Evolutionary conservation across 139 green algal genomes (phyloP), one percentile per base, ranked within the genome.

Genomic region (Diplosphaera chodatii): DNA sequence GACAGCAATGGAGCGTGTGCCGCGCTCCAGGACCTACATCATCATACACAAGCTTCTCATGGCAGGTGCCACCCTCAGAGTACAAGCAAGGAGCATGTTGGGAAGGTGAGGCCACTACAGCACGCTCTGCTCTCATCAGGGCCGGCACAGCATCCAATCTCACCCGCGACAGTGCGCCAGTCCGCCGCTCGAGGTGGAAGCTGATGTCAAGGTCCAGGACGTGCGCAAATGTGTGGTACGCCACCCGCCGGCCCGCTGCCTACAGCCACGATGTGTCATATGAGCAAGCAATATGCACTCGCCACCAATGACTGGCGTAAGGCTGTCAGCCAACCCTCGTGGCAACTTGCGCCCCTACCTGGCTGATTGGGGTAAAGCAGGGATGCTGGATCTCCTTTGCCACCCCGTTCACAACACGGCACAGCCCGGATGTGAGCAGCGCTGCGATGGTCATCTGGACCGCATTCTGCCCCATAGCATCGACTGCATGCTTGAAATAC

Each of bases 101-200:
- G n/a, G n/a, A n/a, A n/a, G n/a, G n/a, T n/a, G n/a, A n/a, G n/a
- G n/a, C n/a, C n/a, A n/a, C n/a, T n/a, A n/a, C n/a, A n/a, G n/a
- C n/a, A n/a, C n/a, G n/a, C n/a, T n/a, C n/a, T n/a, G n/a, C n/a
- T n/a, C n/a, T n/a, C n/a, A n/a, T n/a, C n/a, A n/a, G n/a, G n/a
- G n/a, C n/a, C n/a, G n/a, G n/a, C n/a, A n/a, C n/a, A n/a, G n/a
- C n/a, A n/a, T n/a, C n/a, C 56, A 31, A 20, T 55, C 23, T 59
- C 15, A 67, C 25, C 31, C 90, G 80, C 6, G 88, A 90, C 66
- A 98, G 77, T 4, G 88, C 74, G 18, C 94, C 94, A 1, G 92
- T 97, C 23, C 89, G 82, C 41, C 93, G 80, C 62, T 97, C 84
- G 40, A 98, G 75, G 73, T 97, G 92, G 81, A 91, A 97, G 1